Conservation (phyloP, 2,329 filamentous ascomycete genomes). For the Whalleya microplaca region DNA sequence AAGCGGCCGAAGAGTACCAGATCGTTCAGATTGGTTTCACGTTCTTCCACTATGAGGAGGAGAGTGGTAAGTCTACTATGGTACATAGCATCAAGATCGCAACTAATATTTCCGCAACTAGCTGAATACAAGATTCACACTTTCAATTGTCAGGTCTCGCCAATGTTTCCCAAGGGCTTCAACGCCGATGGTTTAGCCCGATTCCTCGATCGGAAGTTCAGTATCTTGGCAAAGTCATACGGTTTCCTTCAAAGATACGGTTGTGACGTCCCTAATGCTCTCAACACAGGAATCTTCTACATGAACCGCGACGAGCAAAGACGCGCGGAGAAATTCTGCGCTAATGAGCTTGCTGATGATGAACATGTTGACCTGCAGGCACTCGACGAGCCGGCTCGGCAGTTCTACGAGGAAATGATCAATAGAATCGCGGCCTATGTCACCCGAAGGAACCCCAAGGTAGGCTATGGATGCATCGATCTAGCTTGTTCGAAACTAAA, state of each 20-base stretch:
- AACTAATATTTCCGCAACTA: slow-evolving; percentile 11
- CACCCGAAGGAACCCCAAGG: neutral
- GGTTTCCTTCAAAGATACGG: slow-evolving; percentile 34
- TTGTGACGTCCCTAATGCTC: slow-evolving; percentile 32
- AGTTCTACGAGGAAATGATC: slow-evolving; percentile 9
- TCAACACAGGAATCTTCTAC: slow-evolving; percentile 37
- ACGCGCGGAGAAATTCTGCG: slow-evolving; percentile 5
- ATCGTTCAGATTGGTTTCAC: slow-evolving; percentile 44
- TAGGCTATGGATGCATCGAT: neutral
- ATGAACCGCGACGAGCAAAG: slow-evolving; percentile 33
- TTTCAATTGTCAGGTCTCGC: slow-evolving; percentile 39
- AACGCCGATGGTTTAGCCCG: slow-evolving; percentile 22
- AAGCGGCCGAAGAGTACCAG: slow-evolving; percentile 36
- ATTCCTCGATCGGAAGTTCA: slow-evolving; percentile 33
- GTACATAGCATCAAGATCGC: neutral
- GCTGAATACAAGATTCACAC: slow-evolving; percentile 30
- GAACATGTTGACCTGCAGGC: slow-evolving; percentile 11
- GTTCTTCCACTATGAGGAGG: slow-evolving; percentile 30
- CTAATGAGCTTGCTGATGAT: neutral
- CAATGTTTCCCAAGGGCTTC: slow-evolving; percentile 26
- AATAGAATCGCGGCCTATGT: slow-evolving; percentile 1
- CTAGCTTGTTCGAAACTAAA: slow-evolving; percentile 3
- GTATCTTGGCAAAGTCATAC: slow-evolving; percentile 34
- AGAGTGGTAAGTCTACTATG: slow-evolving; percentile 2
- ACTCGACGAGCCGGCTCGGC: slow-evolving; percentile 13